Conservation (phyloP, 2,329 filamentous ascomycete species). For the Sporothrix phasma region DNA sequence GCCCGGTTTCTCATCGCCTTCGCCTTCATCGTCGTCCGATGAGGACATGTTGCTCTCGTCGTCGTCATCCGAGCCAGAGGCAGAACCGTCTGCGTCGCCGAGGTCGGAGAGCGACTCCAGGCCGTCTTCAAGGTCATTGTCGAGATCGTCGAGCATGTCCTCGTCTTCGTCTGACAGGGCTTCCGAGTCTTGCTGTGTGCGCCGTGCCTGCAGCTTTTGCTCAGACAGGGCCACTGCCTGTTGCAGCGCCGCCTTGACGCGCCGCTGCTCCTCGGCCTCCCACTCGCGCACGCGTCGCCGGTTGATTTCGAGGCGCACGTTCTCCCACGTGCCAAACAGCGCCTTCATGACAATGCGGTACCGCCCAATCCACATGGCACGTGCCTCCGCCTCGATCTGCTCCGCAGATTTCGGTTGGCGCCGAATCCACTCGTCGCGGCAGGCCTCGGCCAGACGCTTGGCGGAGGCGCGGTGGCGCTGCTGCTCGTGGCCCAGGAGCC, state of each 20-base stretch:
- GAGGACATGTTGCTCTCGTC: conserved; percentile 49
- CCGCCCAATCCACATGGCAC: conserved; percentile 52
- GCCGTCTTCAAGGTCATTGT: conserved; percentile 28
- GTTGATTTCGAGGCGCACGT: conserved; percentile 52
- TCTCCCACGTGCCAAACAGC: conserved; percentile 51
- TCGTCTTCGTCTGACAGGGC: conserved; percentile 35
- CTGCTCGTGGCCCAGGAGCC: conserved; percentile 70
- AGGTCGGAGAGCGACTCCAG: conserved; percentile 39
- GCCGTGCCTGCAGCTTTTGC: conserved; percentile 55
- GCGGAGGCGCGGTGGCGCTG: conserved; percentile 65
- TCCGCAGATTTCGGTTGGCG: conserved; percentile 68
- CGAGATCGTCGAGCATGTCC: conserved; percentile 23
- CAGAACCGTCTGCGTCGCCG: conserved; percentile 50
- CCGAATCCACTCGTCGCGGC: conserved; percentile 63
- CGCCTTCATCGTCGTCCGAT: conserved; percentile 41
- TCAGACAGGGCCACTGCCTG: conserved; percentile 64
- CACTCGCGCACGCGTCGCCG: conserved; percentile 48
- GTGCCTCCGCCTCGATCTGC: conserved; percentile 70
- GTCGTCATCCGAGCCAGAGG: conserved; percentile 33
- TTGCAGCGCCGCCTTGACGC: conserved; percentile 58
- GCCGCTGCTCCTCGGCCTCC: conserved; percentile 55
- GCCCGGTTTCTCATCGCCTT: conserved; percentile 40
- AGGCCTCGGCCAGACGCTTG: conserved; percentile 69
- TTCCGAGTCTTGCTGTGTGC: conserved; percentile 44
- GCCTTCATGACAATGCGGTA: conserved; percentile 62